Evolutionary conservation across 2,329 filamentous ascomycete genomes (phyloP).

Genomic region (Pseudocercospora cruenta): DNA sequence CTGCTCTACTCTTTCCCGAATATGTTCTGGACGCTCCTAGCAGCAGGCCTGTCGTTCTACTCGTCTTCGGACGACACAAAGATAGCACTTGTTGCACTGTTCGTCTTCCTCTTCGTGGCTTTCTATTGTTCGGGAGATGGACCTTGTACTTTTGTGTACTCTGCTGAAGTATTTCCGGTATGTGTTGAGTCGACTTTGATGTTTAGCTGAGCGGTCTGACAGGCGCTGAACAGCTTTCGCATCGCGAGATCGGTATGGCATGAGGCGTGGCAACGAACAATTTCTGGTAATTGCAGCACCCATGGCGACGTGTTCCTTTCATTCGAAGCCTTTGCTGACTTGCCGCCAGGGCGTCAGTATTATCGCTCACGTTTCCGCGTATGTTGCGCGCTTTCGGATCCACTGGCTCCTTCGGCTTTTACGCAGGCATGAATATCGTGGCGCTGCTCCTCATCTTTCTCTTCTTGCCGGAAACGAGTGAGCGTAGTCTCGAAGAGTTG

Average conservation of each 20-base stretch:
- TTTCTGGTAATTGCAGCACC: conserved; percentile 34
- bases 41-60: conserved; percentile 56
- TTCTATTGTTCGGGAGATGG: conserved; percentile 32
- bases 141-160: conserved; percentile 37
- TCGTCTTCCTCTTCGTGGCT: conserved; percentile 34
- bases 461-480: conserved; percentile 52
- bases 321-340: neutral
- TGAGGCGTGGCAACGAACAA: conserved; percentile 35
- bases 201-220: neutral
- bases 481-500: conserved; percentile 50
- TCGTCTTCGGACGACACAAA: conserved; percentile 46
- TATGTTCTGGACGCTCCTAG: conserved; percentile 53
- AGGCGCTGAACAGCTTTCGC: conserved; percentile 5
- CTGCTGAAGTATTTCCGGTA: conserved; percentile 39
- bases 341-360: conserved; percentile 43
- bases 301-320: conserved; percentile 31
- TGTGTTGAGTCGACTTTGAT: neutral
- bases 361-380: conserved; percentile 55
- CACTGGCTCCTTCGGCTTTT: conserved; percentile 64
- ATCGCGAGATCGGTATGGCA: conserved; percentile 36
- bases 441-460: conserved; percentile 68
- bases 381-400: conserved; percentile 53
- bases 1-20: conserved; percentile 53
- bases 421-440: conserved; percentile 60
- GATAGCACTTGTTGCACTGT: conserved; percentile 38